A percentile compares a stretch with the other conserved stretches of the same genome.
Evolutionary conservation across 805 yeast genomes (phyloP).

Genomic region (Saccharomycopsis sp.): DNA sequence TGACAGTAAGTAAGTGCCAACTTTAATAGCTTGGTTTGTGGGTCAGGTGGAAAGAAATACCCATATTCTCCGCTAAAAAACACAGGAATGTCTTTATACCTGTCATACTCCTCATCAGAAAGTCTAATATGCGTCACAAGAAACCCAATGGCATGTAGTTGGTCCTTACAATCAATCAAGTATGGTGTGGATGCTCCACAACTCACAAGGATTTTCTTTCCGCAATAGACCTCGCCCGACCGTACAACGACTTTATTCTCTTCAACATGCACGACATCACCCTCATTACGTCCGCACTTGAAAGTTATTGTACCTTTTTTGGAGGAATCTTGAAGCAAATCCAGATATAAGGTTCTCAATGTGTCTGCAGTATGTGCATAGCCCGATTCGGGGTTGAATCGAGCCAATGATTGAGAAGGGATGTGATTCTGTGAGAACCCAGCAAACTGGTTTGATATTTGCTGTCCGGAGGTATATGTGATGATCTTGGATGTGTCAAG

Average conservation of each 20-base stretch:
- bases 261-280: neutral
- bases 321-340: neutral
- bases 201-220: constrained; percentile 28
- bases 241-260: neutral
- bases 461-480: constrained; percentile 28
- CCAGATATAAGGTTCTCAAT: constrained; percentile 18
- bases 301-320: neutral
- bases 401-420: constrained; percentile 26
- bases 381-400: constrained; percentile 38
- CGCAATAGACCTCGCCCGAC: constrained; percentile 25
- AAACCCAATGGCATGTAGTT: constrained; percentile 34
- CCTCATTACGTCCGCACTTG: constrained; percentile 1
- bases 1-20: constrained; percentile 30
- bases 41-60: constrained; percentile 44
- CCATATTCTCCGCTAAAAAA: constrained; percentile 38
- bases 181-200: constrained; percentile 30
- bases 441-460: constrained; percentile 27
- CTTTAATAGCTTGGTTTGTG: constrained; percentile 29
- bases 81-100: constrained; percentile 35
- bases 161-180: constrained; percentile 27
- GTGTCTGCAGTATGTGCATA: constrained; percentile 38
- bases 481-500: constrained; percentile 25
- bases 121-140: constrained; percentile 35
- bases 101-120: constrained; percentile 30
- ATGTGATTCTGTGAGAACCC: constrained; percentile 26